phyloP scores from a whole-genome alignment of 148 eudicot genomes.

The Suaeda aralocaspica region DNA sequence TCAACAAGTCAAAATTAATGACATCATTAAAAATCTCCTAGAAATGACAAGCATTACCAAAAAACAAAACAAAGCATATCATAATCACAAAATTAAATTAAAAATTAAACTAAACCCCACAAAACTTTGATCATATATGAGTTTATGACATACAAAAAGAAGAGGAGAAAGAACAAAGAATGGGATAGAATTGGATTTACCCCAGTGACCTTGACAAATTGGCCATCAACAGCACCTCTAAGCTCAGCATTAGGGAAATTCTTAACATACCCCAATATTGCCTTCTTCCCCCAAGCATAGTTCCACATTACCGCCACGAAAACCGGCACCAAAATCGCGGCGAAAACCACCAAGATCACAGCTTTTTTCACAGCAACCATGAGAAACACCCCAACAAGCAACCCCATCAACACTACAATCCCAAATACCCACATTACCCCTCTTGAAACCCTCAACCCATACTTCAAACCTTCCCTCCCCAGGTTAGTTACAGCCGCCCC shows the following conservation, averaged over 20 bases:
- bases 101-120: background rate
- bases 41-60: slow-evolving; percentile 8
- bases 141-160: too few relatives aligned
- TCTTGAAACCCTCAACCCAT: slow-evolving; percentile 63
- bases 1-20: slow-evolving; percentile 11
- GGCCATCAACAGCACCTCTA: slow-evolving; percentile 86
- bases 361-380: slow-evolving; percentile 69
- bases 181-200: slow-evolving; percentile 34
- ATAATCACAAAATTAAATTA: slow-evolving; percentile 8
- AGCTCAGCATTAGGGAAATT: slow-evolving; percentile 73
- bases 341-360: slow-evolving; percentile 54
- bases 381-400: slow-evolving; percentile 66
- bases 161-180: too few relatives aligned
- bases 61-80: slow-evolving; percentile 8
- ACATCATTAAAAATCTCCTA: background rate
- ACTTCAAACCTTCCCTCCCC: slow-evolving; percentile 42
- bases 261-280: slow-evolving; percentile 46
- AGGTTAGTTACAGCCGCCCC: slow-evolving; percentile 75
- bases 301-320: slow-evolving; percentile 52
- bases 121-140: too few relatives aligned
- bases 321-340: slow-evolving; percentile 48
- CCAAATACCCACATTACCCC: slow-evolving; percentile 70
- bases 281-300: slow-evolving; percentile 49
- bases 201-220: slow-evolving; percentile 97
- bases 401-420: slow-evolving; percentile 66